Percentiles rank a stretch among this genome's conserved stretches.
These are phyloP conservation scores for Curvularia spicifera DNA, from an alignment of 2,329 filamentous ascomycete genomes.

Conservation along the genomic window DNA sequence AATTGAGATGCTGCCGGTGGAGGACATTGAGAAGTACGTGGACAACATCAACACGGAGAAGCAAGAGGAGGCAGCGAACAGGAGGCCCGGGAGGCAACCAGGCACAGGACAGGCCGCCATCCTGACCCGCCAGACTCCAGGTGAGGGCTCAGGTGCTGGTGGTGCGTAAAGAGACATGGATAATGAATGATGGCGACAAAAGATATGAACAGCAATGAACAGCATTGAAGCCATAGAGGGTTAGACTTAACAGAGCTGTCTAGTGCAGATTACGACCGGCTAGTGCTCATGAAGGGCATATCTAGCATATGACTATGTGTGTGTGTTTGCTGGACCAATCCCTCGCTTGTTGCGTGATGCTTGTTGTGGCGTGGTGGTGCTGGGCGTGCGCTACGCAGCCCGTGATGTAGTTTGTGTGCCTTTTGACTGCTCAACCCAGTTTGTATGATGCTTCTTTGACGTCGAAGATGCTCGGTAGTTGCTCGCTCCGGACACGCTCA, in stretches of 20 bases:
- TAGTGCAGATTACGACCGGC: conserved; percentile 33
- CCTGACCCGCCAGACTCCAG: conserved; percentile 66
- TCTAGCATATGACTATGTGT: conserved; percentile 24
- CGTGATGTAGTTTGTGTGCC: not conserved
- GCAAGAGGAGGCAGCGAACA: conserved; percentile 96
- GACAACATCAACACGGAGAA: conserved; percentile 99
- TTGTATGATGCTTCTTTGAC: conserved; percentile 76
- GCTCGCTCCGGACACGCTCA: conserved; percentile 71
- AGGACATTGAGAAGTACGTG: conserved; percentile 96
- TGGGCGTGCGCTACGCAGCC: conserved; percentile 4
- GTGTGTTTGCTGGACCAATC: conserved; percentile 5
- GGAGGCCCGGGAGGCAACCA: conserved; percentile 72
- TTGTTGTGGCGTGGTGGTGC: conserved; percentile 2
- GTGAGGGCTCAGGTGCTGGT: conserved; percentile 45
- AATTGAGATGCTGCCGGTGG: conserved; percentile 91
- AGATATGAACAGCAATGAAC: conserved; percentile 40
- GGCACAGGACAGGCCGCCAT: conserved; percentile 75
- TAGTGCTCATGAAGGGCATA: conserved; percentile 38
- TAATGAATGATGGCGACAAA: conserved; percentile 32
- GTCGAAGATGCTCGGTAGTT: conserved; percentile 74
- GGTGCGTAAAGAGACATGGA: conserved; percentile 11
- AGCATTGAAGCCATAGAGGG: conserved; percentile 40
- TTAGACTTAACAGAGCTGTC: conserved; percentile 42
- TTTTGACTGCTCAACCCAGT: conserved; percentile 64
- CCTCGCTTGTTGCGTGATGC: conserved; percentile 15